Evolutionary conservation across 768 basidiomycete genomes (phyloP).

Genomic region (Lactarius deliciosus): DNA sequence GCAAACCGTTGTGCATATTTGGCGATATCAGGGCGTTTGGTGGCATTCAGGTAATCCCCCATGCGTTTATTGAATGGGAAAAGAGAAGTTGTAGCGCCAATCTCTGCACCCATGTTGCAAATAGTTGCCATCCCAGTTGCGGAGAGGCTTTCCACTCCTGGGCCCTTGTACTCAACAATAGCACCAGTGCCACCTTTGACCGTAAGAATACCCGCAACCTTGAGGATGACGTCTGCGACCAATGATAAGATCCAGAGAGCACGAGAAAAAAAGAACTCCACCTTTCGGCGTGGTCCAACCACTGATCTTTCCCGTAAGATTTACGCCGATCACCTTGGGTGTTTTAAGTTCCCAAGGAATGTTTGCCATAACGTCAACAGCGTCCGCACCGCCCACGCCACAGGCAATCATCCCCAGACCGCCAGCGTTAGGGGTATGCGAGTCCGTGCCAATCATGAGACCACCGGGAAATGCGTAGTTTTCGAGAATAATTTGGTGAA

Average conservation of each 20-base stretch:
- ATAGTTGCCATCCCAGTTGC: constrained; percentile 99
- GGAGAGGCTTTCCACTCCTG: constrained; percentile 94
- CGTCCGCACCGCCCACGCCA: constrained; percentile 99
- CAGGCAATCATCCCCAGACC: constrained; percentile 99
- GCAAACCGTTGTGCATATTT: constrained; percentile 86
- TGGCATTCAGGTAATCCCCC: constrained; percentile 92
- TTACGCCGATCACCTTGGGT: constrained; percentile 98
- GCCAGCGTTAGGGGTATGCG: constrained; percentile 98
- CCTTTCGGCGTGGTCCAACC: constrained; percentile 99
- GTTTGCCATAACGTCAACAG: constrained; percentile 97
- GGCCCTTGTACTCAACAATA: constrained; percentile 94
- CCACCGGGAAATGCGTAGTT: constrained; percentile 99
- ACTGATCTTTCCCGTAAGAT: constrained; percentile 88
- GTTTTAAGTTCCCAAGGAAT: constrained; percentile 99
- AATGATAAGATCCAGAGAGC: constrained; percentile 20
- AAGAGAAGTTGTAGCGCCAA: constrained; percentile 96
- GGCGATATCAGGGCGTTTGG: constrained; percentile 85
- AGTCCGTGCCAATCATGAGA: constrained; percentile 99
- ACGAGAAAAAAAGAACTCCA: constrained; percentile 35
- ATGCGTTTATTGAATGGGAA: constrained; percentile 99
- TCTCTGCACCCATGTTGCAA: constrained; percentile 99
- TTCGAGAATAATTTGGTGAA: constrained; percentile 98
- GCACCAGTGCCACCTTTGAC: constrained; percentile 99
- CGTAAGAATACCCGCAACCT: constrained; percentile 97
- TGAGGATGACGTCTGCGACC: constrained; percentile 87